Percentiles rank a stretch among this genome's conserved stretches.
Conservation (phyloP, 176 grass and related monocot genomes). For the Avena insularis region DNA sequence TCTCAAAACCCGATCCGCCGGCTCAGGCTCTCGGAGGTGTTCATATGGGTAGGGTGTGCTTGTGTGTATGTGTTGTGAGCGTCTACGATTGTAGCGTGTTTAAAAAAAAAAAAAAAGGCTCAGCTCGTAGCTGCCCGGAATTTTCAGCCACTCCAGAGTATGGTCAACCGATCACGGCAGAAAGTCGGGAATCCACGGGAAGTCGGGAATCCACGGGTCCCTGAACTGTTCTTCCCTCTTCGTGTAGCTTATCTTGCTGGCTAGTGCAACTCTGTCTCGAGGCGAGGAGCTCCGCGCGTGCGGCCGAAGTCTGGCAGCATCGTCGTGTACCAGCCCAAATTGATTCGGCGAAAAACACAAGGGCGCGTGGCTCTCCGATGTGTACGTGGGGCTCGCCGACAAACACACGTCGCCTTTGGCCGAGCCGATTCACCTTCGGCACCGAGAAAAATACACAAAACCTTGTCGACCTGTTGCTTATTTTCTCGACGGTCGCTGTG, state of each 20-base stretch:
- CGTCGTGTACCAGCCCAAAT: background rate
- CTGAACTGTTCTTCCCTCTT: too few species aligned
- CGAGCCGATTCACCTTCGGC: background rate
- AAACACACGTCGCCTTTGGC: background rate
- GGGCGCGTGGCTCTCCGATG: background rate
- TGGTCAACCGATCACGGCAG: too few species aligned
- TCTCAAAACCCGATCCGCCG: too few species aligned
- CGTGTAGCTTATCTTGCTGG: background rate
- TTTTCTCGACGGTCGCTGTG: background rate
- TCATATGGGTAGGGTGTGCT: too few species aligned
- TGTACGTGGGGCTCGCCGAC: background rate
- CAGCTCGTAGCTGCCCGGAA: too few species aligned
- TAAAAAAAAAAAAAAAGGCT: too few species aligned
- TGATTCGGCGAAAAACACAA: slow-evolving; percentile 5
- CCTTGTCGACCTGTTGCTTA: background rate
- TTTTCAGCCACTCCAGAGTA: too few species aligned
- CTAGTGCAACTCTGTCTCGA: background rate
- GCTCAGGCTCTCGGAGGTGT: too few species aligned
- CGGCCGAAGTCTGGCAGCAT: background rate
- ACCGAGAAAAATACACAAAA: background rate
- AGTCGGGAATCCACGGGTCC: too few species aligned
- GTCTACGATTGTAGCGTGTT: too few species aligned
- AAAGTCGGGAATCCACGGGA: too few species aligned
- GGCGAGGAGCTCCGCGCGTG: background rate
- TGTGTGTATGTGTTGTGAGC: too few species aligned